phyloP scores from a whole-genome alignment of 768 basidiomycete species.

The Mycena rebaudengoi region DNA sequence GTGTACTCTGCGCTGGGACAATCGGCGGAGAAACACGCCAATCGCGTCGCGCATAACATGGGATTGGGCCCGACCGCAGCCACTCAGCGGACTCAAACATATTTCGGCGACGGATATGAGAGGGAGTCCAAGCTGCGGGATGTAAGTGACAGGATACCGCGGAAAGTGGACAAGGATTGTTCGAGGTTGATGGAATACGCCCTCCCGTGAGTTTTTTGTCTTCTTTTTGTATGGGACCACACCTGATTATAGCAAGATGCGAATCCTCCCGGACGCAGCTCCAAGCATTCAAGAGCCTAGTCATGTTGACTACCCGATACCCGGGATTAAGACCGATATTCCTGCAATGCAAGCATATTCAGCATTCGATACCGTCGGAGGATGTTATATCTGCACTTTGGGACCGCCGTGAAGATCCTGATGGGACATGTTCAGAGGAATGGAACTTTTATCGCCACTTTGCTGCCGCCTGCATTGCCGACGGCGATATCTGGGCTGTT shows the following conservation, averaged over 20 bases:
- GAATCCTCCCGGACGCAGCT: constrained; percentile 1
- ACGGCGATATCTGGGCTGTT: neutral
- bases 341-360: neutral
- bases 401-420: neutral
- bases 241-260: neutral
- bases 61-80: constrained; percentile 4
- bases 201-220: neutral
- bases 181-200: constrained; percentile 1
- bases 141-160: neutral
- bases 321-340: neutral
- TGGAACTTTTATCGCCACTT: constrained; percentile 1
- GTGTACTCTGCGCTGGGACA: neutral
- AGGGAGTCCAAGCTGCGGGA: neutral
- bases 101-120: neutral
- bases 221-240: too few relatives aligned
- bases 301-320: neutral
- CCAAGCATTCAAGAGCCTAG: neutral
- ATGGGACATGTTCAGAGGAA: neutral
- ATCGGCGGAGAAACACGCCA: neutral
- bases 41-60: neutral
- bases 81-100: neutral
- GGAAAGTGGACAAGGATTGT: constrained; percentile 3
- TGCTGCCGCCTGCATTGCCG: constrained; percentile 10
- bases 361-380: neutral
- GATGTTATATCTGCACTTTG: neutral